Evolutionary conservation across 768 basidiomycete species (phyloP).

Genomic region (Galerina sulciceps): DNA sequence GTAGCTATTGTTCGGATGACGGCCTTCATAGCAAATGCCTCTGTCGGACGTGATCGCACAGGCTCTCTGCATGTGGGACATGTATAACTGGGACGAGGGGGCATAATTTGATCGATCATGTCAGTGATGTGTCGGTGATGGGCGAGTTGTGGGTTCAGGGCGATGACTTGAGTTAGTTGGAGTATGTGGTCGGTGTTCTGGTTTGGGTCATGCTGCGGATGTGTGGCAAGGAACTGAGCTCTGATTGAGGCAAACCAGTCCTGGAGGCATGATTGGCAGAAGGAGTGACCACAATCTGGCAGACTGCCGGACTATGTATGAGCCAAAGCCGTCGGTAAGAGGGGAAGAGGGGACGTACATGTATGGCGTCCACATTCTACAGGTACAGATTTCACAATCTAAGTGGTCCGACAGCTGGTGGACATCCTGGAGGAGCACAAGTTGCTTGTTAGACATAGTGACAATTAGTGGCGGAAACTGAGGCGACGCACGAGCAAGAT

Average conservation of each 20-base stretch:
- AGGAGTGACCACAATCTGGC: conserved; percentile 70
- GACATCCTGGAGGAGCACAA: conserved; percentile 35
- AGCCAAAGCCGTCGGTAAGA: not conserved
- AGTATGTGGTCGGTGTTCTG: conserved; percentile 18
- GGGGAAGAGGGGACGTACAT: conserved; percentile 45
- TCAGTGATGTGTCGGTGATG: conserved; percentile 31
- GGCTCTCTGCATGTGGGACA: conserved; percentile 69
- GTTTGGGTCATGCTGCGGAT: conserved; percentile 49
- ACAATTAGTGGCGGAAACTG: not conserved
- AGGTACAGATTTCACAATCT: conserved; percentile 68
- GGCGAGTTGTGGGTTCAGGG: conserved; percentile 25
- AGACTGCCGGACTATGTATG: conserved; percentile 43
- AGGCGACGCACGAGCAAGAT: conserved; percentile 31
- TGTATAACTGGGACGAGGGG: conserved; percentile 56
- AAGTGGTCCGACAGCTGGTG: conserved; percentile 54
- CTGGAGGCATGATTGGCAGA: conserved; percentile 64
- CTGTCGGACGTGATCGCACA: conserved; percentile 54
- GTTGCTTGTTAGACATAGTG: not conserved
- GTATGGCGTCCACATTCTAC: conserved; percentile 69
- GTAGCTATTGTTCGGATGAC: conserved; percentile 54
- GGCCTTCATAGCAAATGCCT: conserved; percentile 65
- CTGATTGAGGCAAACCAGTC: conserved; percentile 58
- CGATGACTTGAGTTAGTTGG: conserved; percentile 18
- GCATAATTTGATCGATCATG: conserved; percentile 29
- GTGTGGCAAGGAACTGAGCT: conserved; percentile 46